Evolutionary conservation across 1,139 yeast genomes (phyloP).

Genomic region (Diutina pseudorugosa): DNA sequence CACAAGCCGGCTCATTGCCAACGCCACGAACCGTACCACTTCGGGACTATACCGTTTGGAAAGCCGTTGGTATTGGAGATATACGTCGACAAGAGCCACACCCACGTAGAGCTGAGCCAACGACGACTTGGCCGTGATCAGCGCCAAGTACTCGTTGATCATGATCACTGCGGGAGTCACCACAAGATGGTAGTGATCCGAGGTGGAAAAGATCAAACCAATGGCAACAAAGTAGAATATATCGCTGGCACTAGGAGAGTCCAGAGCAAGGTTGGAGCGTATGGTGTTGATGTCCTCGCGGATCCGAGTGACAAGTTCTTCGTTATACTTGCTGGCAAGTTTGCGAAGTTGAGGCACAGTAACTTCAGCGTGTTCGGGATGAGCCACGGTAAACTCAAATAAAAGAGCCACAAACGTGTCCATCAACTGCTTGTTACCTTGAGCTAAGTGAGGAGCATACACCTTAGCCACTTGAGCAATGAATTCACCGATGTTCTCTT

Average conservation of each 20-base stretch:
- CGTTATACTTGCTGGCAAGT: conserved; percentile 56
- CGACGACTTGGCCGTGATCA: conserved; percentile 18
- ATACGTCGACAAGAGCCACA: conserved; percentile 48
- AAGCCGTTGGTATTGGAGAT: conserved; percentile 62
- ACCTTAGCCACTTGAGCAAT: conserved; percentile 14
- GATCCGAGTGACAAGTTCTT: conserved; percentile 39
- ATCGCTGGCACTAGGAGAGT: conserved; percentile 34
- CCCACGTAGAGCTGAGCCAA: not conserved
- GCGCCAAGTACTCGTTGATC: conserved; percentile 53
- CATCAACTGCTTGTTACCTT: conserved; percentile 71
- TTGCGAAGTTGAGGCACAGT: conserved; percentile 41
- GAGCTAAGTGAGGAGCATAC: conserved; percentile 67
- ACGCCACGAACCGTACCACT: conserved; percentile 46
- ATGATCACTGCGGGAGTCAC: conserved; percentile 74
- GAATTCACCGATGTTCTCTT: conserved; percentile 11
- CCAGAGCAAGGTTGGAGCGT: conserved; percentile 32
- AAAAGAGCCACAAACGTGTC: conserved; percentile 54
- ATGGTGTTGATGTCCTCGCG: conserved; percentile 26
- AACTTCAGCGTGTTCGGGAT: conserved; percentile 18
- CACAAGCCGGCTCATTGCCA: conserved; percentile 13
- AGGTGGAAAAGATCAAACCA: conserved; percentile 78
- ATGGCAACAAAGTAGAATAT: conserved; percentile 55
- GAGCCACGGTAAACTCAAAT: conserved; percentile 15
- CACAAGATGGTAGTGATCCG: conserved; percentile 89
- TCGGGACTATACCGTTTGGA: conserved; percentile 83